phyloP scores from a whole-genome alignment of 306 rosid species.

The Adenanthera pavonina region DNA sequence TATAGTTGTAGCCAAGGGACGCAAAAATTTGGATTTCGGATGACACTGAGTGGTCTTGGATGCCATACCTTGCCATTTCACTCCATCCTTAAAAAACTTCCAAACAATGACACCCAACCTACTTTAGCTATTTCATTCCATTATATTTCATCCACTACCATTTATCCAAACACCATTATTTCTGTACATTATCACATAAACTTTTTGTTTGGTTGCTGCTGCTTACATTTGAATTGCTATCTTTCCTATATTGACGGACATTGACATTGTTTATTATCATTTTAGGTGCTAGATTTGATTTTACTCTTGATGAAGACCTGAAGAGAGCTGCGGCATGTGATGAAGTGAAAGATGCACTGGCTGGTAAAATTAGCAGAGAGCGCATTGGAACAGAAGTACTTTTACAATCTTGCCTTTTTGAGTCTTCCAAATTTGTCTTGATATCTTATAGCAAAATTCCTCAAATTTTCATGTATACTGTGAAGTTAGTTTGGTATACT shows the following conservation, averaged over 20 bases:
- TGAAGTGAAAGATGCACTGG: conserved; percentile 84
- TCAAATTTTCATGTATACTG: background rate
- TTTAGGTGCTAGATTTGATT: conserved; percentile 87
- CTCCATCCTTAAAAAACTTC: background rate
- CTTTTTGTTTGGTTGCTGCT: conserved; percentile 11
- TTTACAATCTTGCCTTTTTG: conserved; percentile 27
- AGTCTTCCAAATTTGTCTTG: conserved; percentile 12
- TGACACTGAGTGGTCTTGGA: background rate
- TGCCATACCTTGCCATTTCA: background rate
- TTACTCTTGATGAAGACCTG: conserved; percentile 75
- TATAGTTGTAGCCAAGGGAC: background rate
- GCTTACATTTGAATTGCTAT: conserved; percentile 5
- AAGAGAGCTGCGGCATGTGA: conserved; percentile 84
- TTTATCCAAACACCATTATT: background rate
- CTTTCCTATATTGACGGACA: conserved; percentile 27
- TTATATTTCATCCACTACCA: background rate
- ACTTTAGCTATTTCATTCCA: background rate
- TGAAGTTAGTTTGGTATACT: conserved; percentile 19
- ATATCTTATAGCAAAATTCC: conserved; percentile 21
- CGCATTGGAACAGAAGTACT: conserved; percentile 88
- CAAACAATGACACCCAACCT: background rate
- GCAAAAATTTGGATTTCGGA: background rate
- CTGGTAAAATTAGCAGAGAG: conserved; percentile 89
- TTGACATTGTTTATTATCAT: conserved; percentile 29
- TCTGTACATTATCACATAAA: background rate